Percentiles rank a stretch among this genome's conserved stretches.
Evolutionary conservation across 208 protist species (phyloP).

Genomic region (Leishmania aethiopica): DNA sequence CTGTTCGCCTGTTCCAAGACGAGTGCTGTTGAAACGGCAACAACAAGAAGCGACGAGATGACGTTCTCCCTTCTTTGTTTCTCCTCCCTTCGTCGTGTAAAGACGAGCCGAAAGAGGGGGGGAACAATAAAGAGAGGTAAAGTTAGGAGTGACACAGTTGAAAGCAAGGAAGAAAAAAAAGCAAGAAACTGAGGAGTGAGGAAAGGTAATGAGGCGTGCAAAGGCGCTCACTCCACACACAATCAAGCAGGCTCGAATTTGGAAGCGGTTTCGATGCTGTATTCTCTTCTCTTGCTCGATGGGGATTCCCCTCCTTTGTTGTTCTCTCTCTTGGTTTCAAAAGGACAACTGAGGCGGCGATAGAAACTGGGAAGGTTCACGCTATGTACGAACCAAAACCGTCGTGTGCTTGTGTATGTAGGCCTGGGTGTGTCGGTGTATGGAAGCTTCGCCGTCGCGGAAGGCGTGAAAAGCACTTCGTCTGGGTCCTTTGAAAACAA

Average conservation of each 20-base stretch:
- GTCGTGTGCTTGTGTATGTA: not conserved
- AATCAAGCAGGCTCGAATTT: not conserved
- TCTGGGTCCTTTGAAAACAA: not conserved
- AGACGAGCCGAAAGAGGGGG: not conserved
- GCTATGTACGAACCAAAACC: slow-evolving; percentile 3
- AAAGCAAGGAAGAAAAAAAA: not conserved
- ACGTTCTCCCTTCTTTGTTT: not conserved
- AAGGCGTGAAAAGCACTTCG: not conserved
- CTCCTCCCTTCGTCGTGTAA: not conserved
- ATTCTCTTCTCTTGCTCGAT: not conserved
- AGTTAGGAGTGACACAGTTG: not conserved
- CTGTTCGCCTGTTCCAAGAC: not conserved
- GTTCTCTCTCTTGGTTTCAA: not conserved
- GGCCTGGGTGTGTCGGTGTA: not conserved
- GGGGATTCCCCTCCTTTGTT: not conserved
- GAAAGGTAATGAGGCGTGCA: not conserved
- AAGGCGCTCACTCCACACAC: not conserved
- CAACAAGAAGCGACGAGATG: not conserved
- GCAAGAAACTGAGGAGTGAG: not conserved
- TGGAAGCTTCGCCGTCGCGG: not conserved
- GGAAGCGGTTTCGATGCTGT: not conserved
- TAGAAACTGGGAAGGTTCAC: not conserved
- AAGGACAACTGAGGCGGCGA: not conserved
- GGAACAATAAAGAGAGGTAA: not conserved
- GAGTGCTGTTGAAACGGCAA: not conserved